Evolutionary conservation across 345 rosid genomes (phyloP), one percentile per base, ranked within the genome.

Genomic region (Viola odorata): DNA sequence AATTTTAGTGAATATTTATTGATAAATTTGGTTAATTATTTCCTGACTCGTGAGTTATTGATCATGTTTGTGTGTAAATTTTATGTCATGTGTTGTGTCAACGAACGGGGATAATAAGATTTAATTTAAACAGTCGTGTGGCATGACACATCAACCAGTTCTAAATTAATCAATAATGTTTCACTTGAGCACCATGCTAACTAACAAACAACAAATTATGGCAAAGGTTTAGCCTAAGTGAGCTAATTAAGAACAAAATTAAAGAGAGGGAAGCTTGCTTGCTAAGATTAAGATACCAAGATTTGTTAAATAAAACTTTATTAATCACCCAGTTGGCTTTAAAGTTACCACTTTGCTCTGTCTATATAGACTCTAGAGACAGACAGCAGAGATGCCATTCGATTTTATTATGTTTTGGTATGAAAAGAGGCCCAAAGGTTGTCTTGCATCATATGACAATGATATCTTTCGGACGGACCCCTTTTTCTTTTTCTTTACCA

Each of bases 371-470:
- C 53, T 10, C 32, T 23, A 23, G 32, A 23, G 32, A 23, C 32
- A 23, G 32, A 23, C 32, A 23, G 1, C 32, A 23, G 32, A 23
- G 32, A 23, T 23, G 32, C 32, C 32, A 23, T 23, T 23, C 58
- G 13, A 4, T 41, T 45, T 40, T 37, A 7, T 17, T 9, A 15
- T 23, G 6, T 44, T 37, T 32, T 8, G 32, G 47, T 3, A 37
- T 8, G 32, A 58, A 61, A 12, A 37, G 23, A 42, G 10, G 3
- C 23, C 14, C 13, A 8, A 36, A 68, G 14, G 11, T 37, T 51
- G 60, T 10, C 38, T 45, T 58, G 44, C 40, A 63, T 63, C 61
- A 40, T 39, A 17, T 45, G 65, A 50, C 55, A 70, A 58, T 70
- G 45, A 63, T 58, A 3, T 58, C 13, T 39, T 45, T 58, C 12